phyloP scores from a whole-genome alignment of 139 green algal genomes.

The Trebouxia sp. region DNA sequence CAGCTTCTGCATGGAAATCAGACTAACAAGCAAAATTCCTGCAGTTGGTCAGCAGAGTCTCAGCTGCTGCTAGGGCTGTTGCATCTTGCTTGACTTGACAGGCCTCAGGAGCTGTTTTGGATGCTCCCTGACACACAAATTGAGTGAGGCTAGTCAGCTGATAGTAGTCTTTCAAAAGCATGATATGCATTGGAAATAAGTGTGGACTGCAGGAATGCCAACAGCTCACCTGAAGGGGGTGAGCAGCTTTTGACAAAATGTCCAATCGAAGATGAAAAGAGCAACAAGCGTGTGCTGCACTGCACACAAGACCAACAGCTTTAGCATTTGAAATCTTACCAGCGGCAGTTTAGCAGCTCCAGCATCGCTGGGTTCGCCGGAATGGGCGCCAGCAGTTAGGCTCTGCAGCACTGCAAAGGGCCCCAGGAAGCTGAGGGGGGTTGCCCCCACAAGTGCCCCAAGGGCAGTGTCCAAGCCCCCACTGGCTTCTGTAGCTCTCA shows the following conservation, averaged over 20 bases:
- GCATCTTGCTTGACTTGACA: constrained; percentile 55
- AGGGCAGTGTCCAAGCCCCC: constrained; percentile 32
- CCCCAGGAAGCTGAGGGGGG: constrained; percentile 34
- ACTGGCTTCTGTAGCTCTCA: constrained; percentile 22
- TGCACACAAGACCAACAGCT: background rate
- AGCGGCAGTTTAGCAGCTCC: constrained; percentile 29
- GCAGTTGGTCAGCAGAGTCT: background rate
- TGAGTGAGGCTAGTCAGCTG: too few species aligned
- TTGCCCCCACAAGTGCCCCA: constrained; percentile 6
- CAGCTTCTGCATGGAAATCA: too few species aligned
- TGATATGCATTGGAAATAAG: too few species aligned
- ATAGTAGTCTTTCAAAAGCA: background rate
- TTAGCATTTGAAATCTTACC: background rate
- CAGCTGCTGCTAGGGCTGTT: constrained; percentile 47
- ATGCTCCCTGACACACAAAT: constrained; percentile 19
- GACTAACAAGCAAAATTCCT: background rate
- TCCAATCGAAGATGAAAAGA: too few species aligned
- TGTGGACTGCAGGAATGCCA: too few species aligned
- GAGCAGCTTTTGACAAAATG: too few species aligned
- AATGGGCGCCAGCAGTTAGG: constrained; percentile 49
- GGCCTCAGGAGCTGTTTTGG: constrained; percentile 29
- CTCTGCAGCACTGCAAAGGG: constrained; percentile 50
- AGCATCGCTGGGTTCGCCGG: constrained; percentile 18
- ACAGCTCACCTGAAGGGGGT: too few species aligned
- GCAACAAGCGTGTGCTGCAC: too few species aligned